Percentiles rank a stretch among this genome's conserved stretches.
phyloP scores from a whole-genome alignment of 1,284 basidiomycete species.

The Leccinum subrobustum region DNA sequence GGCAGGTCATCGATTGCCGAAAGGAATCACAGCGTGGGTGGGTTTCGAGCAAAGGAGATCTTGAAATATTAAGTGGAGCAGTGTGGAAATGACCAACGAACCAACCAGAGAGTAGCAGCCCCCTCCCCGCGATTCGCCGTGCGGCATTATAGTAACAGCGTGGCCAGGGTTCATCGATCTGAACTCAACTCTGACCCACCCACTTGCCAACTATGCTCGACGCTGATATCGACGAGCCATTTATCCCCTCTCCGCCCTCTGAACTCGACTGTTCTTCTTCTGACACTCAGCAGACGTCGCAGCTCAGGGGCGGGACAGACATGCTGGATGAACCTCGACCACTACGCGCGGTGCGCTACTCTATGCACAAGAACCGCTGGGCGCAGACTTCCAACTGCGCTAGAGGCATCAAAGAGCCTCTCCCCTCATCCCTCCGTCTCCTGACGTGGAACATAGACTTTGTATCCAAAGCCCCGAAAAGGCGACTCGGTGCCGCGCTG shows the following conservation, averaged over 20 bases:
- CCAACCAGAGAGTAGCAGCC: conserved; percentile 6
- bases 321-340: conserved; percentile 30
- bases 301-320: conserved; percentile 15
- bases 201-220: conserved; percentile 26
- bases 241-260: conserved; percentile 30
- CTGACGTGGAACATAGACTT: conserved; percentile 72
- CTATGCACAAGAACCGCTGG: conserved; percentile 33
- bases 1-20: conserved; percentile 22
- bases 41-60: conserved; percentile 6
- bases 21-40: conserved; percentile 9
- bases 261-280: conserved; percentile 31
- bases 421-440: conserved; percentile 46
- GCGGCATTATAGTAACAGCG: conserved; percentile 10
- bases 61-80: conserved; percentile 18
- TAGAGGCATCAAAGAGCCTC: conserved; percentile 33
- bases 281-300: conserved; percentile 32
- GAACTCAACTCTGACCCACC: conserved; percentile 8
- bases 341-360: conserved; percentile 35
- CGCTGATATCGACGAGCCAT: conserved; percentile 32
- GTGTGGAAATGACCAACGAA: conserved; percentile 12
- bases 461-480: conserved; percentile 33
- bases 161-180: conserved; percentile 11
- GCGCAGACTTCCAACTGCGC: conserved; percentile 36
- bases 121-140: background rate
- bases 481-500: conserved; percentile 49